Percentiles rank a stretch among this genome's conserved stretches.
phyloP scores from a whole-genome alignment of 495 filamentous ascomycete species.

The Aspergillus ostianus region DNA sequence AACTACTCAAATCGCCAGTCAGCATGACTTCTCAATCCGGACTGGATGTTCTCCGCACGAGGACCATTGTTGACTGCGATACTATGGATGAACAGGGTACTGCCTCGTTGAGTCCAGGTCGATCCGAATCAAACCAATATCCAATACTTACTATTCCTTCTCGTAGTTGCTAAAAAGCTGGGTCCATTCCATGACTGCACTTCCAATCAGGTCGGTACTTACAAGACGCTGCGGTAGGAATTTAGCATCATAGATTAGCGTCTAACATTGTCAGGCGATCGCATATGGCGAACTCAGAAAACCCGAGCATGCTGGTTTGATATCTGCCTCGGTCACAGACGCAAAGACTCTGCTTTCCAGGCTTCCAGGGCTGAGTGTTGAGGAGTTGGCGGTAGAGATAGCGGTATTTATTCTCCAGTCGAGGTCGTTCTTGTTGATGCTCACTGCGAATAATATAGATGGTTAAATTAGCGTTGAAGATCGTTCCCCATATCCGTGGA shows the following conservation, averaged over 20 bases:
- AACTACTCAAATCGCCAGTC: constrained; percentile 10
- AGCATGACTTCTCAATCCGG: constrained; percentile 24
- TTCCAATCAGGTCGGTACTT: constrained; percentile 50
- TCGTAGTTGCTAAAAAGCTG: constrained; percentile 49
- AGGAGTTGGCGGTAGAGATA: constrained; percentile 59
- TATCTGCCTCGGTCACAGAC: constrained; percentile 45
- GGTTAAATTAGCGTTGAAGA: constrained; percentile 51
- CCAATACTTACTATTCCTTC: background rate
- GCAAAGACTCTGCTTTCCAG: constrained; percentile 31
- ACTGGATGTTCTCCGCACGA: constrained; percentile 43
- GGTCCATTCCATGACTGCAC: constrained; percentile 65
- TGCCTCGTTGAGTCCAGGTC: background rate
- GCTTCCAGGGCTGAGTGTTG: constrained; percentile 38
- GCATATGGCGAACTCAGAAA: constrained; percentile 57
- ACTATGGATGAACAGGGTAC: constrained; percentile 57
- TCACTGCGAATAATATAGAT: constrained; percentile 30
- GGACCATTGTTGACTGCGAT: constrained; percentile 58
- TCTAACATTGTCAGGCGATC: constrained; percentile 44
- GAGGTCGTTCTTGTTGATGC: background rate
- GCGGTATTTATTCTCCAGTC: constrained; percentile 26
- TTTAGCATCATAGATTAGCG: background rate
- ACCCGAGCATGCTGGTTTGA: constrained; percentile 39
- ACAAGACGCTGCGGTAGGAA: background rate
- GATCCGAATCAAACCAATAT: background rate
- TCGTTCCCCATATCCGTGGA: constrained; percentile 52